Evolutionary conservation across 495 filamentous ascomycete genomes (phyloP), one percentile per base, ranked within the genome.

Genomic region (Rhypophila decipiens): DNA sequence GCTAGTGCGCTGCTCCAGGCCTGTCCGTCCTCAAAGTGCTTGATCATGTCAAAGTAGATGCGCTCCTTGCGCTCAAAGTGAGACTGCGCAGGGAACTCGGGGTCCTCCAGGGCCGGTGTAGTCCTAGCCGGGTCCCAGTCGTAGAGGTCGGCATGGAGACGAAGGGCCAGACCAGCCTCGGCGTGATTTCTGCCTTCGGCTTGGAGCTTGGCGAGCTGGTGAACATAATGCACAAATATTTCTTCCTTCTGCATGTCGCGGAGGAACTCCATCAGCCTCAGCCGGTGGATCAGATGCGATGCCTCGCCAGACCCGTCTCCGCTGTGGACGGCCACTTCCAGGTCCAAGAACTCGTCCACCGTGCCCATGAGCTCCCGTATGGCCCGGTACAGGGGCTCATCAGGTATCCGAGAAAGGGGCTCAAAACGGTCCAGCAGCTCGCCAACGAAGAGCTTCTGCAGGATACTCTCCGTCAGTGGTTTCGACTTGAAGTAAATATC

Each of bases 211-310:
- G 89, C 87, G 2, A 99, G 75, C 61, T 96, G 89, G 59, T 99
- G 94, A 20, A 97, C 90, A 59, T 97, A 97, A 47, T 89, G 85
- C 53, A 96, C 86, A 63, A 90, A 99, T 51, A 96, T 96, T 59
- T 96, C 90, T 62, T 95, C 90, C 58, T 94, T 94, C 53, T 91
- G 86, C 88, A 96, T 93, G 60, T 96, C 91, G 60, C 88, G 84
- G 64, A 96, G 78, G 69, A 96, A 97, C 53, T 96, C 88, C 93
- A 97, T 96, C 31, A 98, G 67, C 56, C 87, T 80, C 39, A 97
- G 73, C 1, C 88, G 88, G 61, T 97, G 86, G 59, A 94, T 83
- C 41, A 89, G 79, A 48, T 83, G 78, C 37, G 82, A 84, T 13
- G 89, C 87, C 53, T 94, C 87, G 24, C 80, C 80, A 1, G 77